These are phyloP conservation scores for Phytophthora nicotianae DNA, from an alignment of 352 stramenopile species.

Conservation along the genomic window DNA sequence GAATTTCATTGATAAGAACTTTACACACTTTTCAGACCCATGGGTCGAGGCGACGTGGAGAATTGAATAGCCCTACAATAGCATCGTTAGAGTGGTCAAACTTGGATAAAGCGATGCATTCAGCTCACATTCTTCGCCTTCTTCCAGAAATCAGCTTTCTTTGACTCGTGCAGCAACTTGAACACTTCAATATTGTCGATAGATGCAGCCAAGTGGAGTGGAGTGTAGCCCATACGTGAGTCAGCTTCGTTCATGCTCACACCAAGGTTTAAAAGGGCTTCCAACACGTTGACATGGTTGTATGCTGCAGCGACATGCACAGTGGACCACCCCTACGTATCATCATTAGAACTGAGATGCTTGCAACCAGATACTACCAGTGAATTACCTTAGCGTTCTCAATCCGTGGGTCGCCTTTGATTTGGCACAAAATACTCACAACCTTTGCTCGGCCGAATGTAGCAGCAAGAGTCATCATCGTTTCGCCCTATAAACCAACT, in stretches of 20 bases:
- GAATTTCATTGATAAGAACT: constrained; percentile 47
- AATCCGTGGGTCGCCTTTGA: constrained; percentile 60
- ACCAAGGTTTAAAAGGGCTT: constrained; percentile 48
- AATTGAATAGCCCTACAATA: constrained; percentile 51
- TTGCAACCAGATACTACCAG: neutral
- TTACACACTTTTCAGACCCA: constrained; percentile 50
- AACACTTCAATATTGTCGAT: constrained; percentile 66
- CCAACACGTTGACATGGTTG: constrained; percentile 53
- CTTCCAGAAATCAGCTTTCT: constrained; percentile 55
- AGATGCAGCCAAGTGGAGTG: constrained; percentile 58
- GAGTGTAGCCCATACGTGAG: constrained; percentile 59
- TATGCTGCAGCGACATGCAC: constrained; percentile 65
- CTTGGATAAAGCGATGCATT: neutral
- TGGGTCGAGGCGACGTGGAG: constrained; percentile 61
- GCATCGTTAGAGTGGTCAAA: neutral
- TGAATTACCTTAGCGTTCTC: constrained; percentile 68
- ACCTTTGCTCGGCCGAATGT: constrained; percentile 52
- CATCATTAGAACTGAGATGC: neutral
- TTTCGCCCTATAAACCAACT: constrained; percentile 52
- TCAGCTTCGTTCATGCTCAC: constrained; percentile 53
- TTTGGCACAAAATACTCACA: constrained; percentile 65
- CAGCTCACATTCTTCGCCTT: constrained; percentile 50
- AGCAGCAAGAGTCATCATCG: constrained; percentile 71
- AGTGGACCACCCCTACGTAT: constrained; percentile 54
- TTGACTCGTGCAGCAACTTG: constrained; percentile 39